These are phyloP conservation scores for Omphalotus guepiniiformis DNA, from an alignment of 768 basidiomycete genomes.

Conservation along the genomic window DNA sequence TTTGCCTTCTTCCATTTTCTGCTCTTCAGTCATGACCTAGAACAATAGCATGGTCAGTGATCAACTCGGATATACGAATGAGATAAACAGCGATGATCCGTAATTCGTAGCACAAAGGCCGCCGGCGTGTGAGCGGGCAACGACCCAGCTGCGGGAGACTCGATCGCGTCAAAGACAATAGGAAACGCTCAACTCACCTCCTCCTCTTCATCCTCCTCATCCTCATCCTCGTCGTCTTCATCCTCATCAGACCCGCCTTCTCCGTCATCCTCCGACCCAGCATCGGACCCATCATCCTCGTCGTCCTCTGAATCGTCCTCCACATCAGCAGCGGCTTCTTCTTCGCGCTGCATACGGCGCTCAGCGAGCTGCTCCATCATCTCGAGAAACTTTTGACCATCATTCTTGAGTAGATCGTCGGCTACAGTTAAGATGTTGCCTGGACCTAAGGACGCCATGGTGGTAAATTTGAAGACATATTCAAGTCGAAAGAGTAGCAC, in stretches of 20 bases:
- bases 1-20: constrained; percentile 99
- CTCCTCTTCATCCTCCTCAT: constrained; percentile 59
- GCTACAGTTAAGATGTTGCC: constrained; percentile 98
- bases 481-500: constrained; percentile 20
- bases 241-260: constrained; percentile 60
- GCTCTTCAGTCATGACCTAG: constrained; percentile 86
- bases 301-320: constrained; percentile 41
- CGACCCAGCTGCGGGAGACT: too few species aligned
- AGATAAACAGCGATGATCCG: too few species aligned
- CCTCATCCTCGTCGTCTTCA: constrained; percentile 64
- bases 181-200: constrained; percentile 16
- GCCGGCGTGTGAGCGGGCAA: too few species aligned
- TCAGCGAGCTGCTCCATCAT: constrained; percentile 99
- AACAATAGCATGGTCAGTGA: constrained; percentile 31
- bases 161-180: constrained; percentile 15
- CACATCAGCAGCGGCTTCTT: constrained; percentile 21
- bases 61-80: too few species aligned
- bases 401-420: constrained; percentile 97
- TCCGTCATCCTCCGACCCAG: constrained; percentile 57
- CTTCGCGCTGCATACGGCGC: constrained; percentile 77
- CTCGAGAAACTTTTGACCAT: constrained; percentile 98
- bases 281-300: constrained; percentile 58
- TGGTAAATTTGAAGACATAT: too few species aligned
- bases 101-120: too few species aligned
- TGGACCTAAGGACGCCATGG: too few species aligned